Base-by-base conservation (phyloP, 176 grass and related monocot genomes). In the Tillandsia fasciculata region DNA sequence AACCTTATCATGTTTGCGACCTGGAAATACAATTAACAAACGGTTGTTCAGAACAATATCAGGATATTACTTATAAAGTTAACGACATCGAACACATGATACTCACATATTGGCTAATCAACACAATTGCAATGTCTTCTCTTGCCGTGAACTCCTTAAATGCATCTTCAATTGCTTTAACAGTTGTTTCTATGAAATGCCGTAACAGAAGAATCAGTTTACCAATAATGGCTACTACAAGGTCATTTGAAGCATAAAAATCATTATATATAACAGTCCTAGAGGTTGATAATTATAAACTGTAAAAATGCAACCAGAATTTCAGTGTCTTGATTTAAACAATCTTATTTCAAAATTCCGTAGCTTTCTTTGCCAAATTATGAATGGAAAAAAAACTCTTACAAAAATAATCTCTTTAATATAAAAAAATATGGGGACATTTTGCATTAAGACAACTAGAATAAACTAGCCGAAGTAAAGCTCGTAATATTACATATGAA, bases 31-130 rank as follows among this genome's bases (percentile, higher is more conserved):
- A 61, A 56, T 7, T 9, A 18, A 9, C 56, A 61, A 61, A 61
- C 0, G 33, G 33, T 8, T 23, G 22, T 10, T 23, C 18, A 61
- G 13, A 42, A 61, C n/a, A 61, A 61, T 22, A 61, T 61, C 56
- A 61, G 22, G 8, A 61, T 18, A 15, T 61, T 2, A 61, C 17
- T 61, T 23, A 20, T 22, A 18, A 3, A 1, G n/a, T 59, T 22
- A 59, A 17, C 54, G 9, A 59, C 54, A 59, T 59, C 7, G 12
- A 59, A 22, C 12, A 59, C 7, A 3, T 17, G 20, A 48, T 18
- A 80, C 88, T 92, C 82, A 92, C 89, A 49, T 85, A 92, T 92
- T 92, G 89, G 73, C 85, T 92, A 75, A 92, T 92, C 28, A 92
- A 61, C 59, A 92, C 89, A 78, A 92, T 82, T n/a, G 85, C 85